These are phyloP conservation scores for Syzygium aromaticum DNA, from an alignment of 345 rosid genomes.

Conservation along the genomic window DNA sequence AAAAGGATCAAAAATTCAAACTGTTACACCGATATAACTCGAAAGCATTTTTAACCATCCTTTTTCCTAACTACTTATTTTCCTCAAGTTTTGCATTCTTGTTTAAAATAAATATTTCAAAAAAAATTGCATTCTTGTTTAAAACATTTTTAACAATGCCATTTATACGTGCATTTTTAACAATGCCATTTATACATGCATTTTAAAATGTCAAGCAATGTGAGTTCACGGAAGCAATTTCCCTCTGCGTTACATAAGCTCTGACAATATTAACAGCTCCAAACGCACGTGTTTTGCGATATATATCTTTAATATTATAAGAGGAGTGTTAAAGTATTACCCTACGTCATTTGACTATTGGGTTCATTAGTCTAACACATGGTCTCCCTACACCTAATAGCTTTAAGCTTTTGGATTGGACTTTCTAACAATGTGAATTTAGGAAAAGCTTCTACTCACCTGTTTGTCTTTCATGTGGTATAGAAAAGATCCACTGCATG, in stretches of 20 bases:
- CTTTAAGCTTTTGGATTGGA: background rate
- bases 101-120: background rate
- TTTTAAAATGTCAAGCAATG: too few species aligned
- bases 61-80: background rate
- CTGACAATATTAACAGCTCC: background rate
- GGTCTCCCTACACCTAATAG: background rate
- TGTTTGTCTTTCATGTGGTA: slow-evolving; percentile 90
- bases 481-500: slow-evolving; percentile 93
- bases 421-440: background rate
- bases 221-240: background rate
- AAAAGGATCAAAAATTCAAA: too few species aligned
- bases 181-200: background rate
- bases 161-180: background rate
- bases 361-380: background rate
- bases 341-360: background rate
- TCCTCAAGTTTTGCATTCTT: background rate
- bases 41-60: background rate
- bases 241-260: background rate
- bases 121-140: background rate
- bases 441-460: slow-evolving; percentile 21
- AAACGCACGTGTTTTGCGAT: background rate
- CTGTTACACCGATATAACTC: too few species aligned
- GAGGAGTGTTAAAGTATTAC: background rate
- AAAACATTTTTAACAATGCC: background rate
- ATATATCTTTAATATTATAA: background rate